Percentiles rank a stretch among this genome's conserved stretches.
Evolutionary conservation across 331 rosid species (phyloP).

Genomic region (Ulmus americana): DNA sequence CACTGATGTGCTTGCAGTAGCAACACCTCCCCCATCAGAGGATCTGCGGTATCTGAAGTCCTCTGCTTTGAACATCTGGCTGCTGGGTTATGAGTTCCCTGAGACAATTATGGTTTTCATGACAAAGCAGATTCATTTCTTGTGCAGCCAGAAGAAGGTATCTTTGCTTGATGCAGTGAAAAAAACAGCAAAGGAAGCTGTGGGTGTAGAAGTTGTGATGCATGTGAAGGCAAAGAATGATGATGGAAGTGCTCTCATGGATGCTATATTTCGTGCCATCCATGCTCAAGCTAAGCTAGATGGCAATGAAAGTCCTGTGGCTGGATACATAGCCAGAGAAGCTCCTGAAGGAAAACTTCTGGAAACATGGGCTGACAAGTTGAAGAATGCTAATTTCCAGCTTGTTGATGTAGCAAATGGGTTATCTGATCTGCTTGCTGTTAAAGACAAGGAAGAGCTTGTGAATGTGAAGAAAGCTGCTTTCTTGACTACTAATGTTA

Average conservation of each 20-base stretch:
- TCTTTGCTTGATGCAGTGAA: constrained; percentile 40
- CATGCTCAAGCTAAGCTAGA: constrained; percentile 37
- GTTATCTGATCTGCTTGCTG: constrained; percentile 39
- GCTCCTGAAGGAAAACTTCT: constrained; percentile 46
- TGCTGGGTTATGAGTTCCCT: constrained; percentile 47
- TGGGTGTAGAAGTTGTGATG: constrained; percentile 43
- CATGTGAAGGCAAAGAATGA: constrained; percentile 43
- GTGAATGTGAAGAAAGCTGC: constrained; percentile 46
- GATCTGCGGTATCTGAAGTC: constrained; percentile 52
- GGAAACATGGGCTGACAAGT: constrained; percentile 44
- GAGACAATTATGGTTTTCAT: constrained; percentile 47
- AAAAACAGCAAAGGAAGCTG: constrained; percentile 35
- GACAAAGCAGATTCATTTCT: constrained; percentile 47
- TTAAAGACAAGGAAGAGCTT: constrained; percentile 39
- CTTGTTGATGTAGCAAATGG: constrained; percentile 44
- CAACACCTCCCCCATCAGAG: constrained; percentile 42
- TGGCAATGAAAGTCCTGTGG: constrained; percentile 29
- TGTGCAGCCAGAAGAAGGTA: constrained; percentile 45
- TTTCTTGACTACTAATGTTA: constrained; percentile 31
- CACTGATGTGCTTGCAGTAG: constrained; percentile 35
- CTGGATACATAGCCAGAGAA: constrained; percentile 42
- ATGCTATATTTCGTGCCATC: constrained; percentile 37
- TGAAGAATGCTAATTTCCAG: constrained; percentile 31
- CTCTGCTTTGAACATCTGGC: constrained; percentile 44
- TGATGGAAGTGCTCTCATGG: constrained; percentile 43